A percentile compares a stretch with the other conserved stretches of the same genome.
phyloP scores from a whole-genome alignment of 371 early-diverging fungal genomes.

The Lichtheimia ramosa region DNA sequence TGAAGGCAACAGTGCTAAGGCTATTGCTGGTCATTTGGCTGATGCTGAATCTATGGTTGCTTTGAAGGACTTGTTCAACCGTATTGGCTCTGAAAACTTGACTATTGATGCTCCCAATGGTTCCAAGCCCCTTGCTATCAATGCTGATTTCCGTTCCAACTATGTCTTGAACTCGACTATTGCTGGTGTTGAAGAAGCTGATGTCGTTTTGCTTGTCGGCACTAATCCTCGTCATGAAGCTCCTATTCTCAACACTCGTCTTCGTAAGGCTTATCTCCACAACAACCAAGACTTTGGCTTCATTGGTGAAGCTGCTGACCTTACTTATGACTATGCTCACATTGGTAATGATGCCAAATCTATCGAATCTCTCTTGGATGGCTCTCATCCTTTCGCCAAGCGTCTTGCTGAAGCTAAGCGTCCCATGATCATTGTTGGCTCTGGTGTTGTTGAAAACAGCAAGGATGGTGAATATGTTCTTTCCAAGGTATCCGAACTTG shows the following conservation, averaged over 20 bases:
- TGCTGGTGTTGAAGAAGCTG: slow-evolving; percentile 89
- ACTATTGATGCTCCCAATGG: slow-evolving; percentile 71
- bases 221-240: slow-evolving; percentile 98
- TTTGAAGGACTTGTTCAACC: slow-evolving; percentile 92
- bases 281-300: slow-evolving; percentile 80
- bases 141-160: slow-evolving; percentile 86
- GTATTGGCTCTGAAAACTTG: slow-evolving; percentile 83
- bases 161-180: slow-evolving; percentile 87
- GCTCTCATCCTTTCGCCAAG: slow-evolving; percentile 74
- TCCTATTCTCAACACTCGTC: slow-evolving; percentile 91
- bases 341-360: slow-evolving; percentile 71
- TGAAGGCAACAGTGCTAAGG: slow-evolving; percentile 68
- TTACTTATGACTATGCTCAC: slow-evolving; percentile 92
- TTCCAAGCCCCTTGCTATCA: slow-evolving; percentile 57
- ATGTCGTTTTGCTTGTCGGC: slow-evolving; percentile 89
- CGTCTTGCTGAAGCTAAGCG: slow-evolving; percentile 83
- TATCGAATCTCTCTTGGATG: slow-evolving; percentile 72
- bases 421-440: slow-evolving; percentile 91
- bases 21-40: slow-evolving; percentile 92
- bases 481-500: slow-evolving; percentile 66
- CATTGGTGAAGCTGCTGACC: slow-evolving; percentile 73
- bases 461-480: slow-evolving; percentile 71
- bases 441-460: slow-evolving; percentile 74
- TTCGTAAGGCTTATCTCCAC: slow-evolving; percentile 92
- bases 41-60: slow-evolving; percentile 85